Conservation (phyloP, 73 alveolate species). For the Symbiodinium natans region DNA sequence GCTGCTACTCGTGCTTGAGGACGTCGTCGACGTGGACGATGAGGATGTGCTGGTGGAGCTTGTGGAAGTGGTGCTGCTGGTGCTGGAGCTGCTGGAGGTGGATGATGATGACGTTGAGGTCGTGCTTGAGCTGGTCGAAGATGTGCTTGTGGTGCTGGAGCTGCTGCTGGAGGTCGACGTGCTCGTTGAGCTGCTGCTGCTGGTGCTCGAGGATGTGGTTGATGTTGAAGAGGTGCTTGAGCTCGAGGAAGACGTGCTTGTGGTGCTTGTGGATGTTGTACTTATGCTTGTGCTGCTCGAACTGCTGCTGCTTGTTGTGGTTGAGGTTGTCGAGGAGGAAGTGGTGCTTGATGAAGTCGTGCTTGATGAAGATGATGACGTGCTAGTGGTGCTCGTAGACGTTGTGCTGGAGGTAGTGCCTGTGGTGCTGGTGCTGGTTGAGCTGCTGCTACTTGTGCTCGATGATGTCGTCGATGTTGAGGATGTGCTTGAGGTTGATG, state of each 20-base stretch:
- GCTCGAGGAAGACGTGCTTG: not conserved
- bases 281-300: not conserved
- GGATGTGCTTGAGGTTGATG: too few species aligned
- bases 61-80: conserved; percentile 3
- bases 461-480: not conserved
- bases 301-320: not conserved
- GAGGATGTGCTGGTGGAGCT: conserved; percentile 1
- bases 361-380: not conserved
- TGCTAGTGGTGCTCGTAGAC: not conserved
- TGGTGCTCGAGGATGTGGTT: not conserved
- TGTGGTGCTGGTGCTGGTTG: conserved; percentile 35
- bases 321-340: not conserved
- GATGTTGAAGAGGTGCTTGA: not conserved
- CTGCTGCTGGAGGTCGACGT: not conserved
- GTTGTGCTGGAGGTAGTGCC: conserved; percentile 21
- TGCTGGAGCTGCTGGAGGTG: not conserved
- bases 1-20: not conserved
- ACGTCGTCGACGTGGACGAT: not conserved
- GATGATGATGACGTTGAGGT: not conserved
- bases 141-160: conserved; percentile 25
- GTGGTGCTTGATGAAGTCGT: not conserved
- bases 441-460: conserved; percentile 1
- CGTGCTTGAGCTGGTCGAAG: not conserved
- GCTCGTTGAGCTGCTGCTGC: not conserved
- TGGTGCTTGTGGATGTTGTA: not conserved